Percentiles rank a stretch among this genome's conserved stretches.
Conservation (phyloP, 2,329 filamentous ascomycete genomes). For the Epichloe coenophiala region DNA sequence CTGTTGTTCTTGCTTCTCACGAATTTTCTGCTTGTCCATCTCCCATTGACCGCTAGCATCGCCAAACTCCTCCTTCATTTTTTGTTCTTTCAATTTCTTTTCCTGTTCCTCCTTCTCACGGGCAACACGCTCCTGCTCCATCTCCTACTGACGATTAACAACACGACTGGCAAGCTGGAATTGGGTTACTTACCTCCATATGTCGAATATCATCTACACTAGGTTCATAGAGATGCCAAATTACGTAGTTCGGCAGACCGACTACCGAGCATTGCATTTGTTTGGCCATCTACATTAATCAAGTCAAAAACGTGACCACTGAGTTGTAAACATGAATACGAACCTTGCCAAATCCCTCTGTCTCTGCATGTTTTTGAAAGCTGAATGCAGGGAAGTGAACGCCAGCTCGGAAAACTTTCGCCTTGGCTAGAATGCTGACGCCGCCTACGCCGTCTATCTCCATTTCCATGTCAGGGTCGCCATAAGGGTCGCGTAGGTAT, state of each 20-base stretch:
- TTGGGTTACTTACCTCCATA: slow-evolving; percentile 56
- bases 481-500: slow-evolving; percentile 91
- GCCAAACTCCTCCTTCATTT: slow-evolving; percentile 64
- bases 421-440: slow-evolving; percentile 94
- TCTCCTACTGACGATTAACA: slow-evolving; percentile 45
- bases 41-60: slow-evolving; percentile 73
- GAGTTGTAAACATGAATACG: slow-evolving; percentile 9
- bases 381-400: slow-evolving; percentile 98
- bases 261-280: slow-evolving; percentile 93
- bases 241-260: slow-evolving; percentile 91
- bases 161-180: background rate
- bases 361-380: slow-evolving; percentile 97
- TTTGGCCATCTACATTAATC: slow-evolving; percentile 69
- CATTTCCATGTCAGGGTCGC: slow-evolving; percentile 99
- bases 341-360: slow-evolving; percentile 97
- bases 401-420: slow-evolving; percentile 83
- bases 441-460: slow-evolving; percentile 96
- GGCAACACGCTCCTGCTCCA: slow-evolving; percentile 74
- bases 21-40: slow-evolving; percentile 71
- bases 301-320: background rate
- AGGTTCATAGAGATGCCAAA: slow-evolving; percentile 99
- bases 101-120: slow-evolving; percentile 57
- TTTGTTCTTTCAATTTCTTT: slow-evolving; percentile 61
- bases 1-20: slow-evolving; percentile 28
- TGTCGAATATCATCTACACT: slow-evolving; percentile 93